A percentile compares a stretch with the other conserved stretches of the same genome.
These are phyloP conservation scores for Saturnispora bothae DNA, from an alignment of 805 yeast species.

Conservation along the genomic window DNA sequence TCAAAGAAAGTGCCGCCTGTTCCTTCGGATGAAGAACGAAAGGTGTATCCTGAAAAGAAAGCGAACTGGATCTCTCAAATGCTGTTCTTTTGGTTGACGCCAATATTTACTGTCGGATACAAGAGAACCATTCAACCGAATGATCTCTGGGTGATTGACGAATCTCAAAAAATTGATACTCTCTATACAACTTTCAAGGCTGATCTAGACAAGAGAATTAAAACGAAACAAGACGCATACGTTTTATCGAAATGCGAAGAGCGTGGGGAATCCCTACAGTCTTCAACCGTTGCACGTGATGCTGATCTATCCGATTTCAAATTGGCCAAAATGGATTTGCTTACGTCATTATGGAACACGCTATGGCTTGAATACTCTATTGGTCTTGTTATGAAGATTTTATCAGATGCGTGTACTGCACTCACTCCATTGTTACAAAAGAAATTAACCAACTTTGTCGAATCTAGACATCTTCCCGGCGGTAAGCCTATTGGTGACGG, in stretches of 20 bases:
- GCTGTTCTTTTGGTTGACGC: conserved; percentile 61
- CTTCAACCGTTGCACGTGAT: conserved; percentile 10
- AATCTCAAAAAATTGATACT: conserved; percentile 32
- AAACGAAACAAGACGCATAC: conserved; percentile 12
- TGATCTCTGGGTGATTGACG: conserved; percentile 44
- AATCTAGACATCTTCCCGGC: conserved; percentile 33
- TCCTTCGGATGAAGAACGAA: conserved; percentile 41
- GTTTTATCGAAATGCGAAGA: conserved; percentile 21
- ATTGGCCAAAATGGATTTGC: conserved; percentile 15
- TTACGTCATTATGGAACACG: conserved; percentile 37
- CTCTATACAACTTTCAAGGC: conserved; percentile 29
- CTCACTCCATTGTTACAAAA: conserved; percentile 59
- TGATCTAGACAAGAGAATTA: conserved; percentile 25
- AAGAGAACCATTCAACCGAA: conserved; percentile 57
- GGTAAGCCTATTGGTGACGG: conserved; percentile 45
- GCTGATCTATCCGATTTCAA: conserved; percentile 20
- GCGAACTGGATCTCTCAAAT: conserved; percentile 33
- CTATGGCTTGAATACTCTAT: conserved; percentile 36
- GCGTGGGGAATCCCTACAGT: conserved; percentile 17
- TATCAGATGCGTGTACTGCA: conserved; percentile 38
- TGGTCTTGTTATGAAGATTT: conserved; percentile 31
- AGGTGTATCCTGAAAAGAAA: conserved; percentile 36
- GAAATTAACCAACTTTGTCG: conserved; percentile 53
- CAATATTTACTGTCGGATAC: conserved; percentile 56
- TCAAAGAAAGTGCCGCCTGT: conserved; percentile 40